Base-by-base conservation (phyloP, 2,329 filamentous ascomycete species). In the Rhynchosporium agropyri region DNA sequence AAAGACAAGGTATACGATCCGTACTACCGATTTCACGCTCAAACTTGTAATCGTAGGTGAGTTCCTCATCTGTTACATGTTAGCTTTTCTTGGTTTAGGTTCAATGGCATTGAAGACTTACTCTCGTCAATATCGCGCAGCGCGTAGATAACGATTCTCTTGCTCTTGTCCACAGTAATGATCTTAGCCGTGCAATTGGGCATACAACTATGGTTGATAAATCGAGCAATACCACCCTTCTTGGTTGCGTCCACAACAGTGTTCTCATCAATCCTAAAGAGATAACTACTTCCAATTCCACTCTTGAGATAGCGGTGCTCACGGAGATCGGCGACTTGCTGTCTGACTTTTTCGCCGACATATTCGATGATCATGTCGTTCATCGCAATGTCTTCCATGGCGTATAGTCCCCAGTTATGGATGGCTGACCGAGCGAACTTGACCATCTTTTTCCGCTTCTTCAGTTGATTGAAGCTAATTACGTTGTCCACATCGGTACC, bases 301-400 rank as follows among this genome's bases (percentile, higher is more conserved):
- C 95, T 97, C 80, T 95, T 94, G 67, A 97, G 85, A 76, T 99
- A 99, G 64, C 89, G 87, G 68, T 89, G 86, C 79, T 99, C 95
- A 62, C 95, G 89, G 74, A 98, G 87, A 77, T 99, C 95, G n/a
- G 95, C 93, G 64, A 99, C 95, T 73, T 96, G 92, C 77, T 99
- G 95, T 62, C 95, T 87, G 43, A 99, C 92, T 76, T 97, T 95
- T 79, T 99, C 95, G 65, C 95, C 95, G 10, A 99, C 95, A 75
- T 99, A 99, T 79, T 99, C 95, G 74, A 99, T 99, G 75, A 99
- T 99, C 92, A 99, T 97, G 77, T 99, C 95, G 76, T 97, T 96
- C 75, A 94, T 92, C 64, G 90, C 86, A 67, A 99, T 99, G 74
- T 96, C 95, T 78, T 99, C 95, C 82, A 97, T 94, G 3, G 95